These are phyloP conservation scores for Sclerotinia subarctica DNA, from an alignment of 2,329 filamentous ascomycete genomes.

Conservation along the genomic window DNA sequence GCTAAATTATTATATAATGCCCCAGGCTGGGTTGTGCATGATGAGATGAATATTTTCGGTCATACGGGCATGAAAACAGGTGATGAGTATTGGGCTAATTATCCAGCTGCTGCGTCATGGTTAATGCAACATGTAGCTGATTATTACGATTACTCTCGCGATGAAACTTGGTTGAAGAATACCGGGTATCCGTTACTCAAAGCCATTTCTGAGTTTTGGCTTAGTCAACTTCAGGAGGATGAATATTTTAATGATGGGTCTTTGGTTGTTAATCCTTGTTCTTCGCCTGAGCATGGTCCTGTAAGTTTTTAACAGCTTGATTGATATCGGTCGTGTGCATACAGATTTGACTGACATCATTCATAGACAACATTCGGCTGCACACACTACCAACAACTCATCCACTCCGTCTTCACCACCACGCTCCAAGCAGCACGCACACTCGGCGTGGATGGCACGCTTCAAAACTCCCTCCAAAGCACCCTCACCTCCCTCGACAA, in stretches of 20 bases:
- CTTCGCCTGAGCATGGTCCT: slow-evolving; percentile 55
- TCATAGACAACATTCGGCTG: slow-evolving; percentile 49
- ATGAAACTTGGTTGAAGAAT: slow-evolving; percentile 46
- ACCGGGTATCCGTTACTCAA: slow-evolving; percentile 54
- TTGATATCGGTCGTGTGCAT: not conserved
- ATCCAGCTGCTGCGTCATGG: slow-evolving; percentile 52
- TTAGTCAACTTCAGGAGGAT: slow-evolving; percentile 52
- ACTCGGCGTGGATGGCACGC: slow-evolving; percentile 30
- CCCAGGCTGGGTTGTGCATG: slow-evolving; percentile 53
- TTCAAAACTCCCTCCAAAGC: slow-evolving; percentile 41
- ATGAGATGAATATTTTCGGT: slow-evolving; percentile 58
- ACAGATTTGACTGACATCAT: not conserved
- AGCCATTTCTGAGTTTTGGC: slow-evolving; percentile 54
- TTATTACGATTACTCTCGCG: slow-evolving; percentile 52
- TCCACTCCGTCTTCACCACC: slow-evolving; percentile 40
- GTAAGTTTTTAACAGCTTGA: not conserved
- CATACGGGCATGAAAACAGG: slow-evolving; percentile 50
- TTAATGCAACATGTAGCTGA: slow-evolving; percentile 60
- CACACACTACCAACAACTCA: slow-evolving; percentile 52
- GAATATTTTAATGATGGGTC: slow-evolving; percentile 49
- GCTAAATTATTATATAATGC: slow-evolving; percentile 53
- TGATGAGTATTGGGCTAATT: slow-evolving; percentile 42
- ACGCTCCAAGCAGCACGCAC: slow-evolving; percentile 10
- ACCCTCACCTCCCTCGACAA: slow-evolving; percentile 49
- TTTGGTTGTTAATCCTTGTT: slow-evolving; percentile 56